A percentile compares a stretch with the other conserved stretches of the same genome.
These are phyloP conservation scores for Fusarium brachygibbosum DNA, from an alignment of 2,329 filamentous ascomycete genomes.

Conservation along the genomic window DNA sequence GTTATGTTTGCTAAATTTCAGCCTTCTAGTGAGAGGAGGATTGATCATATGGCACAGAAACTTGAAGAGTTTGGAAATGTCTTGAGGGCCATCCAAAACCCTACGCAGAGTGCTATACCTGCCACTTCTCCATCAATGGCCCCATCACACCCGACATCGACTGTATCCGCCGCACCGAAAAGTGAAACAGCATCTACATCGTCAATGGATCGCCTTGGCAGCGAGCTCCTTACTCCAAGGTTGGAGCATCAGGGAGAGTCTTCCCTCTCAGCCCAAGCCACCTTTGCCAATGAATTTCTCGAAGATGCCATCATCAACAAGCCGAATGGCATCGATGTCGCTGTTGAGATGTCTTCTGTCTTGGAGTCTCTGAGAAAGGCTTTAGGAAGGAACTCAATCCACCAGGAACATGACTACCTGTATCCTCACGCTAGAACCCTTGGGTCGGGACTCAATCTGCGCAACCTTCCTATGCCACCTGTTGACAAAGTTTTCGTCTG, in stretches of 20 bases:
- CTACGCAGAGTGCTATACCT: background rate
- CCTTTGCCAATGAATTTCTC: conserved; percentile 60
- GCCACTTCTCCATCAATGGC: fast-evolving
- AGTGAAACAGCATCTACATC: conserved; percentile 51
- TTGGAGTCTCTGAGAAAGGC: background rate
- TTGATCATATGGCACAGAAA: conserved; percentile 53
- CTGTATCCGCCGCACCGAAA: conserved; percentile 7
- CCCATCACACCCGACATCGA: too few species aligned
- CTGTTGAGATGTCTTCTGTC: conserved; percentile 21
- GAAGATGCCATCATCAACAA: conserved; percentile 48
- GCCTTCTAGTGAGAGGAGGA: conserved; percentile 52
- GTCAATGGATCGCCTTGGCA: conserved; percentile 12
- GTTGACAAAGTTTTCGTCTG: background rate
- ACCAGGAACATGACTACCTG: background rate
- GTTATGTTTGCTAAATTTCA: too few species aligned
- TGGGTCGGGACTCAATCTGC: background rate
- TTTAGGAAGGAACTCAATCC: background rate
- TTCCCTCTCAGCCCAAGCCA: conserved; percentile 59
- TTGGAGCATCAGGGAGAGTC: conserved; percentile 55
- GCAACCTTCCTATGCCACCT: conserved; percentile 1
- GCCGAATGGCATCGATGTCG: background rate
- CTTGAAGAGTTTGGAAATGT: conserved; percentile 46
- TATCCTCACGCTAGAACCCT: background rate
- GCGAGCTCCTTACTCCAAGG: background rate
- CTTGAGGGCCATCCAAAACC: background rate